Conservation (phyloP, 2,329 filamentous ascomycete species). For the Sclerotiophoma versabilis region DNA sequence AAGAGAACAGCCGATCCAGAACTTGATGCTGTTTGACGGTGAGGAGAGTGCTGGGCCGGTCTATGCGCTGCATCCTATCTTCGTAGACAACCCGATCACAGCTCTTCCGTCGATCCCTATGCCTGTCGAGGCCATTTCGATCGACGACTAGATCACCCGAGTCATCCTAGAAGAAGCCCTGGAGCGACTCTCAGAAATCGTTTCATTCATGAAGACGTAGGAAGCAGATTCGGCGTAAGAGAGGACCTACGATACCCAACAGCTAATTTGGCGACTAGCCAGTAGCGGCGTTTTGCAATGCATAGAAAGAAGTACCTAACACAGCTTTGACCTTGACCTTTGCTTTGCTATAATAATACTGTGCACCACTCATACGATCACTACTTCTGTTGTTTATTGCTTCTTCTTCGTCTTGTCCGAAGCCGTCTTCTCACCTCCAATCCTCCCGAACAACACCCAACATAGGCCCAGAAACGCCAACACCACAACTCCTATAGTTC, state of each 20-base stretch:
- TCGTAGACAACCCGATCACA: constrained; percentile 36
- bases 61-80: constrained; percentile 77
- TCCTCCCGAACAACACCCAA: constrained; percentile 49
- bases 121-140: constrained; percentile 28
- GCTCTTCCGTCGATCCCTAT: constrained; percentile 35
- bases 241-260: constrained; percentile 16
- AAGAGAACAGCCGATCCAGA: constrained; percentile 94
- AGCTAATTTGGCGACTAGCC: constrained; percentile 1
- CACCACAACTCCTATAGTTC: constrained; percentile 53
- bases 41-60: constrained; percentile 78
- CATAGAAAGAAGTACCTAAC: neutral
- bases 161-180: neutral
- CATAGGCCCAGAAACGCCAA: constrained; percentile 55
- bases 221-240: neutral
- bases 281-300: constrained; percentile 12
- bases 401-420: constrained; percentile 34
- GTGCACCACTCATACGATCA: neutral
- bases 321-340: neutral
- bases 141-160: constrained; percentile 5
- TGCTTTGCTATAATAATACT: neutral
- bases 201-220: neutral
- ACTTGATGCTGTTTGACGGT: constrained; percentile 90
- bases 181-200: neutral
- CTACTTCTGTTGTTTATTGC: constrained; percentile 19
- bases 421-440: constrained; percentile 8